Conservation (phyloP, 768 basidiomycete genomes). For the Agrocybe praecox region DNA sequence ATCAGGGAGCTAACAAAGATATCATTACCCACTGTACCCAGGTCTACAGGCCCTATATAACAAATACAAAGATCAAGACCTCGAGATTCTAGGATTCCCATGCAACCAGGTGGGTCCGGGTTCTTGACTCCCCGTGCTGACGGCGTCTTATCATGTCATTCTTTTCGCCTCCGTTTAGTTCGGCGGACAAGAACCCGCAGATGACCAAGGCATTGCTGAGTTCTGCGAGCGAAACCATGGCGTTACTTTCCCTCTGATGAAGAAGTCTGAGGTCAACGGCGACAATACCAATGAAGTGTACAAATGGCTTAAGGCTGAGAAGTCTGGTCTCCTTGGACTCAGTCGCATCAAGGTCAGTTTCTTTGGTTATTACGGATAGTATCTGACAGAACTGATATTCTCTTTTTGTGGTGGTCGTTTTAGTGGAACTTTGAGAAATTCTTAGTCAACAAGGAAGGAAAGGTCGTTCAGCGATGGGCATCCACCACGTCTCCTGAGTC, state of each 20-base stretch:
- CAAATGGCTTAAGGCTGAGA: constrained; percentile 83
- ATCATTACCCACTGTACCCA: constrained; percentile 18
- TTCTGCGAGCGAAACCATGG: constrained; percentile 86
- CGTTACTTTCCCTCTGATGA: constrained; percentile 89
- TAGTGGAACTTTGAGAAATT: constrained; percentile 96
- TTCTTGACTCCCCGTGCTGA: neutral
- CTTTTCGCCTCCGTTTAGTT: too few species aligned
- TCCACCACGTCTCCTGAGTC: constrained; percentile 71
- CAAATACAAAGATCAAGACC: constrained; percentile 75
- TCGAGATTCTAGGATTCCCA: constrained; percentile 89
- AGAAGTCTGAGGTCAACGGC: constrained; percentile 94
- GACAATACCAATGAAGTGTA: constrained; percentile 81
- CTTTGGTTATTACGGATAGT: too few species aligned
- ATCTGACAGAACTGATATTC: too few species aligned
- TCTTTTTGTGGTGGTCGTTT: too few species aligned
- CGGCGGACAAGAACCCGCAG: constrained; percentile 83
- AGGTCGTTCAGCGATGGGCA: constrained; percentile 75
- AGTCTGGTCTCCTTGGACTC: constrained; percentile 71
- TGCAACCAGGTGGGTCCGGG: constrained; percentile 68
- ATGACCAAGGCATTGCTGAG: constrained; percentile 70
- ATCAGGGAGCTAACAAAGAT: neutral
- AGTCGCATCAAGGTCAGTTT: constrained; percentile 70
- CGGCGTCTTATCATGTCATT: neutral
- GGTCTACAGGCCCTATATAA: constrained; percentile 83
- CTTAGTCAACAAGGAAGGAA: constrained; percentile 76